Percentiles rank a stretch among this genome's conserved stretches.
Conservation (phyloP, 2,329 filamentous ascomycete species). For the Colletotrichum orbiculare region DNA sequence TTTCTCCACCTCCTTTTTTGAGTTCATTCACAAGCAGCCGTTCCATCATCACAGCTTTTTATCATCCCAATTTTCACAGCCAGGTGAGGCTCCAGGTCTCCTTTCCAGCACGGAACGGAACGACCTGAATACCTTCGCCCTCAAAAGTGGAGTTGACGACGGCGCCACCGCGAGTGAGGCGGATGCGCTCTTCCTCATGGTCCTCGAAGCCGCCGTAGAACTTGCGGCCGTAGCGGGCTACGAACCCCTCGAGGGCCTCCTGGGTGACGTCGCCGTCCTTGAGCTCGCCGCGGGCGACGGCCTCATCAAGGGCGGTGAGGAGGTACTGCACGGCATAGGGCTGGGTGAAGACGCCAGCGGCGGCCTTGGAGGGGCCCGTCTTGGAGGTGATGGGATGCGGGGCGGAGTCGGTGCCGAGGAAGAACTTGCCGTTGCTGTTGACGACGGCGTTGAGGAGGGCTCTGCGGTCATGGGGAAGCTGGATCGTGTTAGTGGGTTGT, state of each 20-base stretch:
- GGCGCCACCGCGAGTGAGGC: constrained; percentile 66
- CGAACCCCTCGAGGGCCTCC: constrained; percentile 65
- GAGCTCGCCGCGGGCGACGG: constrained; percentile 62
- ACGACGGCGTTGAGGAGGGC: constrained; percentile 75
- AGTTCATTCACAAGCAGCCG: no score
- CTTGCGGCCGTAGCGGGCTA: constrained; percentile 61
- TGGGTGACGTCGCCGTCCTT: constrained; percentile 63
- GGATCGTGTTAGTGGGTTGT: not conserved
- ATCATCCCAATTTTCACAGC: constrained; percentile 41
- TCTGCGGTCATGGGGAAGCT: constrained; percentile 71
- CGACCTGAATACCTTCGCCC: constrained; percentile 69
- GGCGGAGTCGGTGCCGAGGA: constrained; percentile 79
- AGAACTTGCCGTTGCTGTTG: constrained; percentile 73
- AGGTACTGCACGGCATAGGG: constrained; percentile 75
- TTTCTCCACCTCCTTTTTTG: not conserved
- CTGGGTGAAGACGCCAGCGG: constrained; percentile 85
- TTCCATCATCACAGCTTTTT: no score
- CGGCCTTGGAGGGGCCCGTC: constrained; percentile 60
- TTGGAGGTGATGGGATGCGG: constrained; percentile 72
- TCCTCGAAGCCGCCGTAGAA: constrained; percentile 64
- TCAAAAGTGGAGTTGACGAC: constrained; percentile 65
- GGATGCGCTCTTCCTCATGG: constrained; percentile 63
- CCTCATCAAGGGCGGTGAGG: constrained; percentile 65
- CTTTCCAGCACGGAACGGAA: constrained; percentile 73
- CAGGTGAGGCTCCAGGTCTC: constrained; percentile 66